A percentile compares a stretch with the other conserved stretches of the same genome.
These are phyloP conservation scores for Trapa bicornis DNA, from an alignment of 345 rosid species.

Conservation along the genomic window DNA sequence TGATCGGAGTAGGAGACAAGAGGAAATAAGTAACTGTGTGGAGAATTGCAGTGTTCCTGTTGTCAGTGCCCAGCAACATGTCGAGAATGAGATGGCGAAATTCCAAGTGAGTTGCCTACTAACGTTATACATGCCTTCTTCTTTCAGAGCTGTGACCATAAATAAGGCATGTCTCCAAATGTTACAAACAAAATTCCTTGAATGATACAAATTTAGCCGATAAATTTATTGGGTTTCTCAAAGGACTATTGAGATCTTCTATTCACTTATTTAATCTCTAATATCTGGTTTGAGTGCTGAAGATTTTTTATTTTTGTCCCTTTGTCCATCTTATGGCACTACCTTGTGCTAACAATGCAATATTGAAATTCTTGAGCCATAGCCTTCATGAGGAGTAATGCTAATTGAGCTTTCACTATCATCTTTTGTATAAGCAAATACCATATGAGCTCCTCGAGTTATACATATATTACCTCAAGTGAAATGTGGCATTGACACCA, in stretches of 20 bases:
- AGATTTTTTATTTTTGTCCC: too few species aligned
- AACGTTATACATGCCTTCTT: too few species aligned
- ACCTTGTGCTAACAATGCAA: too few species aligned
- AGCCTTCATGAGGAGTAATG: background rate
- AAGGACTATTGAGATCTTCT: background rate
- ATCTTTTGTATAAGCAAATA: too few species aligned
- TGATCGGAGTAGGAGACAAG: constrained; percentile 62
- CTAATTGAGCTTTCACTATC: background rate
- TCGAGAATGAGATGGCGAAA: constrained; percentile 79
- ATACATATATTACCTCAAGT: background rate
- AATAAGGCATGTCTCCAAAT: background rate
- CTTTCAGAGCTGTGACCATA: background rate
- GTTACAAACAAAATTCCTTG: background rate
- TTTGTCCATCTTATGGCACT: background rate
- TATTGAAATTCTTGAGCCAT: background rate
- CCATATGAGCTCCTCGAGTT: background rate
- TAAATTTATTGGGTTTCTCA: background rate
- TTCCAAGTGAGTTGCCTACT: constrained; percentile 51
- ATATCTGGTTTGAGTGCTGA: background rate
- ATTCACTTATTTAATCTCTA: background rate
- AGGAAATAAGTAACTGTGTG: constrained; percentile 67
- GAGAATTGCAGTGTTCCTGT: constrained; percentile 73
- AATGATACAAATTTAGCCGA: background rate
- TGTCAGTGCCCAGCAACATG: constrained; percentile 56
- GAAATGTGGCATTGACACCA: background rate